Percentiles rank a stretch among this genome's conserved stretches.
Evolutionary conservation across 108 stramenopile genomes (phyloP).

Genomic region (Ochromonas danica): DNA sequence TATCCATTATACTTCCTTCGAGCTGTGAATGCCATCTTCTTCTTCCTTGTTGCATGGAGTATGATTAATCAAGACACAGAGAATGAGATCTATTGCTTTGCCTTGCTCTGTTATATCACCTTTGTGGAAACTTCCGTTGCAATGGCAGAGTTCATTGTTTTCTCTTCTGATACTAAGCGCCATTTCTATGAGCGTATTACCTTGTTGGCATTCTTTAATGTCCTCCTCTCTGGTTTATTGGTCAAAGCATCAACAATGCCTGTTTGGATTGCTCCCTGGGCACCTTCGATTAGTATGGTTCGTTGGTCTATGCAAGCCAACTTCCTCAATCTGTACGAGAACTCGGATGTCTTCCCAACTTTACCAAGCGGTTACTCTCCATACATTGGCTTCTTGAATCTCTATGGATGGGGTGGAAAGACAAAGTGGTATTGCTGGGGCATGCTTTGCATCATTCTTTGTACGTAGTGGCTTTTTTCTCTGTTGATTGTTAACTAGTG

Average conservation of each 20-base stretch:
- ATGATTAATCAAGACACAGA: background rate
- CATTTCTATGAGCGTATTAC: background rate
- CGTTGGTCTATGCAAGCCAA: background rate
- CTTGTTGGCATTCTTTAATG: background rate
- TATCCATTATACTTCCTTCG: slow-evolving; percentile 1
- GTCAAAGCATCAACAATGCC: background rate
- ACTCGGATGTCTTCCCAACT: background rate
- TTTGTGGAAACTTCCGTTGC: background rate
- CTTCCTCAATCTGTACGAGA: background rate
- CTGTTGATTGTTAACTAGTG: too few relatives aligned
- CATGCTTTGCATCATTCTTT: too few relatives aligned
- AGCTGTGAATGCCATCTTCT: background rate
- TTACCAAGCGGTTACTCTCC: too few relatives aligned
- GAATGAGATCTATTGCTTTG: background rate
- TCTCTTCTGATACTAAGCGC: background rate
- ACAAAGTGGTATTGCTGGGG: slow-evolving; percentile 18
- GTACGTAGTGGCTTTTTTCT: too few relatives aligned
- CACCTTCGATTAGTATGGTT: background rate
- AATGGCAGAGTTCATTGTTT: background rate
- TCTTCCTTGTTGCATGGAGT: background rate
- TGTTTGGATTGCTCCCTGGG: slow-evolving; percentile 4
- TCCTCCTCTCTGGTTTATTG: slow-evolving; percentile 6
- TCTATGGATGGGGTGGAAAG: slow-evolving; percentile 26
- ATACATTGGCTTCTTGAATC: background rate
- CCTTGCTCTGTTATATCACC: background rate